Base-by-base conservation (phyloP, 2,329 filamentous ascomycete genomes). In the Aureobasidium sp. region DNA sequence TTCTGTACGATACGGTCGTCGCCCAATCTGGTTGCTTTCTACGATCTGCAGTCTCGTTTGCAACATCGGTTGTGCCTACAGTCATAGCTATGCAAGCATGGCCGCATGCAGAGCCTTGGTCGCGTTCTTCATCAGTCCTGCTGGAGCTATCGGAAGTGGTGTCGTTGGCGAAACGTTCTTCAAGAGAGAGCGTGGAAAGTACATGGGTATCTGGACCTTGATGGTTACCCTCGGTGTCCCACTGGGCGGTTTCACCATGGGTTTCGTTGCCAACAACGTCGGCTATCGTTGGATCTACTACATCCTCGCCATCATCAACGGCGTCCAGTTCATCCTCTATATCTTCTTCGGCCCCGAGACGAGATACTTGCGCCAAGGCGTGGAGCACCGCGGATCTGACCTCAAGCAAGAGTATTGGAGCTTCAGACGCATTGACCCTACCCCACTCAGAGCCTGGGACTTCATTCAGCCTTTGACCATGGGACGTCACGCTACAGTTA, bases 251-350 rank as follows among this genome's bases (percentile, higher is more conserved):
- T 72, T 76, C 47, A 67, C 76, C 46, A 71, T 74, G 41, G 74
- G 74, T 1, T 76, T 76, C 61, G 81, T 84, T 0, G 76, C 79
- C 0, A 71, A 79, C 62, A 74, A 78, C 10, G 75, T 80, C 15
- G 77, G 78, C 1, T 84, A 81, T 57, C 75, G 78, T n/a, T 84
- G 82, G 82, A 83, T 84, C 29, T 84, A 81, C 68, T 84, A 78
- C 76, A 76, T 79, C 32, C 70, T 84, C 27, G 80, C 81, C 1
- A 84, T 84, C 36, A 79, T 77, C 66, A 84, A 85, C 62, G 80
- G 74, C 51, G 78, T 75, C 2, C 82, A 85, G 64, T 76, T 84
- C 61, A 68, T 84, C 47, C 68, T 82, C 17, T 84, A 84, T 67
- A 68, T 83, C 57, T 79, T 84, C 67, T 66, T 82, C 20, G 77